phyloP scores from a whole-genome alignment of 2,329 filamentous ascomycete genomes.

The Gremmenia infestans region DNA sequence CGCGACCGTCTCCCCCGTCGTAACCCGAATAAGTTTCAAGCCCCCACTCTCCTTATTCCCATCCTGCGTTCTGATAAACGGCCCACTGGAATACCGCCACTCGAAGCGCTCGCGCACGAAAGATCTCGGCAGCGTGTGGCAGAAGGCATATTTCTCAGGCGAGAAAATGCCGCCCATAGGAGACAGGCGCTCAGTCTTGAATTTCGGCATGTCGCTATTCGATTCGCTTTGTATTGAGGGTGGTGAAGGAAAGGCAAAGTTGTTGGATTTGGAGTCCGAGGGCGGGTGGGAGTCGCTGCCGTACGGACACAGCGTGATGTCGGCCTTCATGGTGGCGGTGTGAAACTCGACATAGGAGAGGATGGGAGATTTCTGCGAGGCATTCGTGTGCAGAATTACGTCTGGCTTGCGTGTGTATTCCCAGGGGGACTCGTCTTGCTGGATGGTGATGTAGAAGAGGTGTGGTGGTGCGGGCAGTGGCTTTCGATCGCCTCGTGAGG shows the following conservation, averaged over 20 bases:
- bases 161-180: constrained; percentile 21
- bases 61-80: constrained; percentile 13
- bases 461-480: constrained; percentile 21
- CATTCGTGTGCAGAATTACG: constrained; percentile 22
- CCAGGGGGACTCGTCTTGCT: constrained; percentile 14
- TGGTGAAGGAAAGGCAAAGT: constrained; percentile 6
- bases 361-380: constrained; percentile 17
- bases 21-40: constrained; percentile 21
- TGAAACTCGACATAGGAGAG: constrained; percentile 25
- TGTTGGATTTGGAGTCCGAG: constrained; percentile 3
- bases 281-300: constrained; percentile 9
- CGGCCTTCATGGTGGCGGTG: constrained; percentile 19
- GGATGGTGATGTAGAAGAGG: constrained; percentile 24
- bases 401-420: constrained; percentile 18
- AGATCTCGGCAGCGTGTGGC: constrained; percentile 16
- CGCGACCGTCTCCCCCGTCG: constrained; percentile 23
- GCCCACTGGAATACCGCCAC: constrained; percentile 19
- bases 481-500: constrained; percentile 19
- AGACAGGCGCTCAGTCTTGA: constrained; percentile 16
- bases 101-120: constrained; percentile 23
- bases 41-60: constrained; percentile 18
- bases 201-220: constrained; percentile 7
- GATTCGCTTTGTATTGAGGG: neutral
- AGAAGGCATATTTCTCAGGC: constrained; percentile 22
- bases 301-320: constrained; percentile 24